These are phyloP conservation scores for Aotearoamyces nothofagi DNA, from an alignment of 2,329 filamentous ascomycete genomes.

Conservation along the genomic window DNA sequence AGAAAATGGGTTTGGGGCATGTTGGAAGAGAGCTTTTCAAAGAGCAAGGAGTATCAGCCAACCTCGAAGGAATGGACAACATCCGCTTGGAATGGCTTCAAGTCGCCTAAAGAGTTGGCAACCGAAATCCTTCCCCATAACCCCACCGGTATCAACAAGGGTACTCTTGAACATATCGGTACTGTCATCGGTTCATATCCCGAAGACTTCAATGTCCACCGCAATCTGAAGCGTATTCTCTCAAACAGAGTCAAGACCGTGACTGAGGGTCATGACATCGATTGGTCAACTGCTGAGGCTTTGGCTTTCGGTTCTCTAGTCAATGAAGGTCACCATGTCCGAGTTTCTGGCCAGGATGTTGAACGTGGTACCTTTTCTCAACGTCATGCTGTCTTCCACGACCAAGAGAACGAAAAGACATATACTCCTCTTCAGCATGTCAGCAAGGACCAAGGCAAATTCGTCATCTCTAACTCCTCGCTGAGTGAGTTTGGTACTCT, in stretches of 20 bases:
- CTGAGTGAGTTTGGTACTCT: constrained; percentile 57
- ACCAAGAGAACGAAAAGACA: constrained; percentile 86
- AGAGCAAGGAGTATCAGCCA: constrained; percentile 94
- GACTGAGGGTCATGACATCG: constrained; percentile 81
- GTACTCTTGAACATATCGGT: constrained; percentile 68
- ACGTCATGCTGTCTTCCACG: constrained; percentile 91
- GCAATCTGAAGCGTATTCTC: constrained; percentile 94
- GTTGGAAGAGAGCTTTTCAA: constrained; percentile 93
- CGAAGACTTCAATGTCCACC: constrained; percentile 78
- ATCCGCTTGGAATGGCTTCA: constrained; percentile 98
- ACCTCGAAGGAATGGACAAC: constrained; percentile 97
- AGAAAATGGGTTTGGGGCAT: constrained; percentile 99
- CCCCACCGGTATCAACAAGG: constrained; percentile 62
- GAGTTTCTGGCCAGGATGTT: constrained; percentile 95
- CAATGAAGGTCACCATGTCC: constrained; percentile 88
- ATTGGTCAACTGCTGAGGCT: constrained; percentile 95
- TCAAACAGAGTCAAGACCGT: constrained; percentile 82
- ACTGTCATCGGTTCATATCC: constrained; percentile 64
- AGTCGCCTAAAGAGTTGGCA: constrained; percentile 93
- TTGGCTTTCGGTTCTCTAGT: constrained; percentile 87
- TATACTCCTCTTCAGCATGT: constrained; percentile 88
- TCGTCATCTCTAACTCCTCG: constrained; percentile 95
- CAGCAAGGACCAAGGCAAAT: constrained; percentile 82
- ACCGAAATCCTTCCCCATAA: constrained; percentile 88
- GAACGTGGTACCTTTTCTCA: constrained; percentile 99